Evolutionary conservation across 202 grass and related monocot species (phyloP).

Genomic region (Elaeis oleifera): DNA sequence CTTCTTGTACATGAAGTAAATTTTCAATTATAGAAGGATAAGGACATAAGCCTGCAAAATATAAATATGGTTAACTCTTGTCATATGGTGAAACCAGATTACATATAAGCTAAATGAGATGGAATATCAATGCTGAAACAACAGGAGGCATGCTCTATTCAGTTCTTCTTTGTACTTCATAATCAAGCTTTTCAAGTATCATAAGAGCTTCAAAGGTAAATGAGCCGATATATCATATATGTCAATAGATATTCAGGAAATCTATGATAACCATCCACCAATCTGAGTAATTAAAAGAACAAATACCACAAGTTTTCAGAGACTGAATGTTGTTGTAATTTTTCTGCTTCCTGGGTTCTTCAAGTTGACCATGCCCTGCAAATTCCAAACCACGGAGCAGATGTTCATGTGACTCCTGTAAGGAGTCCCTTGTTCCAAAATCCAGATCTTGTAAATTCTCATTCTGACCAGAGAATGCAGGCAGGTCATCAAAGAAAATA

Average conservation of each 20-base stretch:
- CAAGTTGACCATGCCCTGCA: neutral
- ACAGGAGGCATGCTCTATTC: too few species aligned
- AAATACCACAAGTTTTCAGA: conserved; percentile 30
- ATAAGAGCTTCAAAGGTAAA: too few species aligned
- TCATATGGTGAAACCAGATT: neutral
- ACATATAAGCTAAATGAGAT: neutral
- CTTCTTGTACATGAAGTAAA: too few species aligned
- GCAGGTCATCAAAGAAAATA: conserved; percentile 44
- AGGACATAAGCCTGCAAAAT: too few species aligned
- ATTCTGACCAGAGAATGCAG: conserved; percentile 21
- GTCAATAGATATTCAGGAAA: neutral
- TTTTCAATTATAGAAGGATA: too few species aligned
- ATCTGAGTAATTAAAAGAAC: neutral
- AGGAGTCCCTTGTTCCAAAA: conserved; percentile 12
- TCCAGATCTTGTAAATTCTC: conserved; percentile 15
- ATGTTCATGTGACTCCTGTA: neutral
- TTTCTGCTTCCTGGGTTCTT: conserved; percentile 24
- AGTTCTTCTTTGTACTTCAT: too few species aligned
- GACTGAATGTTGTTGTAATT: conserved; percentile 19
- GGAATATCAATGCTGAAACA: too few species aligned
- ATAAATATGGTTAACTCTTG: neutral
- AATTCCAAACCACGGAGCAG: neutral
- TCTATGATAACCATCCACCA: neutral
- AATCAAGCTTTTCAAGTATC: too few species aligned
- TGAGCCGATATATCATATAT: too few species aligned